Conservation (phyloP, 768 basidiomycete species). For the Daedalea quercina region DNA sequence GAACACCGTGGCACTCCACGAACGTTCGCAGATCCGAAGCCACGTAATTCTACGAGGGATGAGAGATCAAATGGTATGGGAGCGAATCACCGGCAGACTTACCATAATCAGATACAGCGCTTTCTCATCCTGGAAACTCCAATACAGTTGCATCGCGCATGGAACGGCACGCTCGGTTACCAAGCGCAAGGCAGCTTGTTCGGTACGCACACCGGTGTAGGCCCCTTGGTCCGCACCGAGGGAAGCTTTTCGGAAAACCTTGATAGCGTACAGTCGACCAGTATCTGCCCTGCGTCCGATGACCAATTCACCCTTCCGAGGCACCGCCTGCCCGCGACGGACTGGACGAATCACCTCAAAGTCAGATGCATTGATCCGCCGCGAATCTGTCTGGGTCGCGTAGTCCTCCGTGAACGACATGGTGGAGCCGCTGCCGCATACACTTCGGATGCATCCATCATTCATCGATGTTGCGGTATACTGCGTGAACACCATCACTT, state of each 20-base stretch:
- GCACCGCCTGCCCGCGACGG: neutral
- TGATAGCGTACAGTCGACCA: constrained; percentile 7
- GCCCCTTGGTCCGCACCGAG: neutral
- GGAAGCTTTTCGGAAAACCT: constrained; percentile 8
- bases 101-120: constrained; percentile 36
- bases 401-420: constrained; percentile 2
- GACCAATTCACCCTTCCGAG: constrained; percentile 11
- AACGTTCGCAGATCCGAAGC: constrained; percentile 1
- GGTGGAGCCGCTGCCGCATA: constrained; percentile 17
- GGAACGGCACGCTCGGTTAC: constrained; percentile 28
- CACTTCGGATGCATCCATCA: neutral
- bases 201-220: constrained; percentile 8
- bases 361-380: constrained; percentile 4
- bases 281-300: constrained; percentile 9
- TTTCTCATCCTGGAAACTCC: constrained; percentile 35
- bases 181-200: constrained; percentile 30
- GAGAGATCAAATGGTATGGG: neutral
- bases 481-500: constrained; percentile 32
- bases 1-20: constrained; percentile 20
- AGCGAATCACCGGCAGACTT: constrained; percentile 5
- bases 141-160: constrained; percentile 33
- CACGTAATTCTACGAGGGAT: constrained; percentile 19
- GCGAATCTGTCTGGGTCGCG: neutral
- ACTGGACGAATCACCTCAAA: constrained; percentile 16
- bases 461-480: neutral